These are phyloP conservation scores for Trematosphaeria pertusa DNA, from an alignment of 2,329 filamentous ascomycete genomes.

Conservation along the genomic window DNA sequence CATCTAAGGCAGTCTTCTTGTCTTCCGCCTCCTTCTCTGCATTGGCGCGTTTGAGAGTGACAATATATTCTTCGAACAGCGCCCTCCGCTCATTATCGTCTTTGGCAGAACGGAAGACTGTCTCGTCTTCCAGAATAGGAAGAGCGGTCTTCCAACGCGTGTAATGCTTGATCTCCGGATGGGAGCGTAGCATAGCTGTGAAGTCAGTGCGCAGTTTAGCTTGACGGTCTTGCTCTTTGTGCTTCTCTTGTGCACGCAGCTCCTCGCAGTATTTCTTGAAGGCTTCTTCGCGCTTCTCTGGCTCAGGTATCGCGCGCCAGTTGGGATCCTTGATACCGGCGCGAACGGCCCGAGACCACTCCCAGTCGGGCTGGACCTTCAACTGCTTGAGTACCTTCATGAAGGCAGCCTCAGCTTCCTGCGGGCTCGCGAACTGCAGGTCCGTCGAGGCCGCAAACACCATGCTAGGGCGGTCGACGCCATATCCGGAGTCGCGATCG, in stretches of 20 bases:
- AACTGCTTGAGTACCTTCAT: constrained; percentile 85
- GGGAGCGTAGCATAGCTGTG: constrained; percentile 91
- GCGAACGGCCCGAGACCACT: constrained; percentile 88
- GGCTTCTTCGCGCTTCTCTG: constrained; percentile 84
- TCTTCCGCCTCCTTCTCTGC: constrained; percentile 74
- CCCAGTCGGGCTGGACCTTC: constrained; percentile 89
- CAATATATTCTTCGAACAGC: constrained; percentile 92
- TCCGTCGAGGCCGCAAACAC: constrained; percentile 62
- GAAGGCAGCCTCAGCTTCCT: constrained; percentile 93
- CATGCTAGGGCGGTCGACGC: constrained; percentile 38
- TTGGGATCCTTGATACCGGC: constrained; percentile 88
- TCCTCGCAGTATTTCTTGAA: constrained; percentile 97
- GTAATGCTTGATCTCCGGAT: constrained; percentile 96
- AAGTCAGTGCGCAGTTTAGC: constrained; percentile 93
- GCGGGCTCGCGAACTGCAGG: constrained; percentile 58
- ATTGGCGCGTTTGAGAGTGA: constrained; percentile 81
- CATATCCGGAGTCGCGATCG: constrained; percentile 58
- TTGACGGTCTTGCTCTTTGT: constrained; percentile 90
- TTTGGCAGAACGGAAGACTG: constrained; percentile 89
- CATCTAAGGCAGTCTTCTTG: constrained; percentile 83
- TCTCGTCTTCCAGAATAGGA: constrained; percentile 92
- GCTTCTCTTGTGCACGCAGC: constrained; percentile 89
- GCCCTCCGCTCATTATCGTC: constrained; percentile 86
- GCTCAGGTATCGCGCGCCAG: constrained; percentile 91
- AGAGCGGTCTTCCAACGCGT: constrained; percentile 96